Percentiles rank a stretch among this genome's conserved stretches.
phyloP scores from a whole-genome alignment of 225 moss, liverwort and hornwort genomes.

The Bryum argenteum region DNA sequence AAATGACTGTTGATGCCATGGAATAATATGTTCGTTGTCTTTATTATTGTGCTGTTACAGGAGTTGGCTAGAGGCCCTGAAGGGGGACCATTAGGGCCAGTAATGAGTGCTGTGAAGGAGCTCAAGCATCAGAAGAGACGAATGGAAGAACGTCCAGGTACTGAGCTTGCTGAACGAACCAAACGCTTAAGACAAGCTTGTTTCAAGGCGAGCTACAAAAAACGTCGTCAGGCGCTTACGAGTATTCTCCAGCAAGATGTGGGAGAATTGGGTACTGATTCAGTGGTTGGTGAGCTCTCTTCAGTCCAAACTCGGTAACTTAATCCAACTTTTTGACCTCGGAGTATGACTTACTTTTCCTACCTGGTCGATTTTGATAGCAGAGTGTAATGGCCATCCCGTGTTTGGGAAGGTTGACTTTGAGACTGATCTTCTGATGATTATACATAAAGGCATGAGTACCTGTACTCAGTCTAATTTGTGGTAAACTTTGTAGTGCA shows the following conservation, averaged over 20 bases:
- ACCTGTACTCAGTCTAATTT: too few species aligned
- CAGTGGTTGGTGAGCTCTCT: constrained; percentile 90
- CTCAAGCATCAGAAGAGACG: constrained; percentile 91
- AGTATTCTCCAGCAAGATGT: constrained; percentile 83
- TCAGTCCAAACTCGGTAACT: constrained; percentile 79
- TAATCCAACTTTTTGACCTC: constrained; percentile 17
- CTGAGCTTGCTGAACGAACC: constrained; percentile 92
- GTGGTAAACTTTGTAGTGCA: too few species aligned
- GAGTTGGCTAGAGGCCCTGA: constrained; percentile 91
- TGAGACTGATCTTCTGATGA: background rate
- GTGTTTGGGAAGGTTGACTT: constrained; percentile 16
- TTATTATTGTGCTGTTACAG: constrained; percentile 45
- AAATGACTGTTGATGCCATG: background rate
- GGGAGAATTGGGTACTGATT: constrained; percentile 62
- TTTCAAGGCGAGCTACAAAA: constrained; percentile 99
- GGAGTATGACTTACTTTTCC: constrained; percentile 12
- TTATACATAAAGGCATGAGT: too few species aligned
- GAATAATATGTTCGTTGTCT: constrained; percentile 14
- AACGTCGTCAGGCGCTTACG: constrained; percentile 92
- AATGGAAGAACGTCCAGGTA: constrained; percentile 99
- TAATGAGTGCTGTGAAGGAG: constrained; percentile 91
- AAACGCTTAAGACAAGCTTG: constrained; percentile 96
- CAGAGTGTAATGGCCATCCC: background rate
- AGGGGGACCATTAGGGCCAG: constrained; percentile 87
- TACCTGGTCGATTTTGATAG: background rate